Evolutionary conservation across 805 yeast species (phyloP), one percentile per base, ranked within the genome.

Genomic region (Lipomyces chichibuensis): DNA sequence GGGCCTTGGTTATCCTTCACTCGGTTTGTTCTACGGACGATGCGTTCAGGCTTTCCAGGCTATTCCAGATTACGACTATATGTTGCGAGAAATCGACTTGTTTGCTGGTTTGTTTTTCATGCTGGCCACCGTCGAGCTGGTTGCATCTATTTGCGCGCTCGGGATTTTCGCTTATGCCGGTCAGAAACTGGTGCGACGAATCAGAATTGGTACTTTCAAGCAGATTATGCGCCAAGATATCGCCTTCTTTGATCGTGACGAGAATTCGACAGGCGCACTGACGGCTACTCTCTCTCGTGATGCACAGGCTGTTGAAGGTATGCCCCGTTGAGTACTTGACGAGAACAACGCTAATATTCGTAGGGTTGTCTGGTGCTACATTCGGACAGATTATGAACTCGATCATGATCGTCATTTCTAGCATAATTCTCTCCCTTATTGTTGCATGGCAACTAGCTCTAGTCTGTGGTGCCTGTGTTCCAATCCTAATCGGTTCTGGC

Each of bases 401-500:
- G 2, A 23, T 78, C 49, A 77, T 79, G 37, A 80, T 80, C 14
- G 65, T 81, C 17, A 69, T 80, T 57, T 82, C 79, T 35, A 81
- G 82, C 60, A 71, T 78, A 14, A 75, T 78, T 56, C 76, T 81
- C n/a, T 80, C 81, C 17, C 73, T 81, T 60, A 77, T 78, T 6
- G 74, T 78, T 66, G 74, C 76, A 53, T 81, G 83, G 83, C 71
- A 80, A 32, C 74, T 81, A n/a, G 84, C 81, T 6, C 73, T 81
- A 3, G 83, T 81, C 6, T 79, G 81, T 57, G 68, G 78, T 33
- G 80, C 83, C 3, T 74, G 78, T 53, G 72, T 72, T 37, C 75
- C 75, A 13, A 65, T 81, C 23, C 69, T 80, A 32, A 73, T 81
- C 67, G 80, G 79, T 3, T 75, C 80, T 54, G 83, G 84, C 3